Evolutionary conservation across 345 rosid genomes (phyloP), one percentile per base, ranked within the genome.

Genomic region (Brassica nigra): DNA sequence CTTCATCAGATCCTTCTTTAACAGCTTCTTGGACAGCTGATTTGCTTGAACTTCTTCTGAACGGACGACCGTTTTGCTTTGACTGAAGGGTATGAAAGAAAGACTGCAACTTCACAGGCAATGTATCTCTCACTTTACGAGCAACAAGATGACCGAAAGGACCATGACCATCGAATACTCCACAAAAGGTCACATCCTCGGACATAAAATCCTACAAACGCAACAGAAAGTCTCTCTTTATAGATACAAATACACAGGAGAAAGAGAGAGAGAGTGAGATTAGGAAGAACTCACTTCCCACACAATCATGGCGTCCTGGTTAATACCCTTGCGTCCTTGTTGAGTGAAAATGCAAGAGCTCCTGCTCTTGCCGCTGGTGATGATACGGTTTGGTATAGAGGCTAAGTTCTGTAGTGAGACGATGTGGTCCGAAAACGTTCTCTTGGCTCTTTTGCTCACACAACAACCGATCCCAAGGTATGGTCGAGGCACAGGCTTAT

Each of bases 111-210:
- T 91, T 93, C 55, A 89, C 80, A 16, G 99, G 99, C 80, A 95
- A 80, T 62, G 89, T 79, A 58, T 95, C 99, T 86, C 98, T 90
- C 76, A 95, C 99, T 83, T 87, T 95, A 76, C 93, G 91, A 12
- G 99, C 92, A 76, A 96, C 99, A 66, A 89, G 97, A 88, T 96
- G 99, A 34, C 99, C 99, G 63, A 89, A 90, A 52, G 99, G 99
- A 71, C 99, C 99, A 82, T 95, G 99, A 71, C 99, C 99, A 85
- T 96, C 99, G 73, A 96, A 96, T 9, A 96, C 89, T 68, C 99
- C 98, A 80, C 97, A 93, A 74, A 96, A 92, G 0, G 92, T 96
- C 84, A 87, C 89, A 80, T 93, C 98, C 78, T 93, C 97, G 33
- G 88, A 76, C 87, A 90, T 80, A 85, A 93, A 96, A 84, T 80